phyloP scores from a whole-genome alignment of 129 eudicot genomes.

The Erigeron canadensis region DNA sequence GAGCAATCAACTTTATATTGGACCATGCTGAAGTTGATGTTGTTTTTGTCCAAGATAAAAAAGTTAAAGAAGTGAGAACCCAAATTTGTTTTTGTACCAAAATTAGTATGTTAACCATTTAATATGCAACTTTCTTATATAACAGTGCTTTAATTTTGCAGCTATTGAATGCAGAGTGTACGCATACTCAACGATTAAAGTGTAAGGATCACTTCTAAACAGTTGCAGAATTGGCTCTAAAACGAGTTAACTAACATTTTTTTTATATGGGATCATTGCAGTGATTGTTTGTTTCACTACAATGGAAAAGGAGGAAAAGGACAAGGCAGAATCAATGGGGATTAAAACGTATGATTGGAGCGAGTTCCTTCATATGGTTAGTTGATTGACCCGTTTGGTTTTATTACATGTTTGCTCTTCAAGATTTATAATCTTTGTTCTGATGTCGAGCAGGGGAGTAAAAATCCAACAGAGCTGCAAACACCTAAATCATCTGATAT shows the following conservation, averaged over 20 bases:
- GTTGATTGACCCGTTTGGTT: neutral
- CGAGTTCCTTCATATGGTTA: constrained; percentile 72
- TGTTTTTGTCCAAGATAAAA: constrained; percentile 80
- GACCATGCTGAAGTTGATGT: constrained; percentile 92
- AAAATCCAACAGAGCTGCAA: constrained; percentile 45
- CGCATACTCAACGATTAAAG: constrained; percentile 72
- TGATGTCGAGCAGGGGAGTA: constrained; percentile 53
- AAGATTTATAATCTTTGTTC: neutral
- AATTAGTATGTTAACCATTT: neutral
- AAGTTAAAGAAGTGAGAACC: constrained; percentile 77
- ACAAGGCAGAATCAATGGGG: constrained; percentile 55
- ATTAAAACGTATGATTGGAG: constrained; percentile 68
- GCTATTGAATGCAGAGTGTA: constrained; percentile 81
- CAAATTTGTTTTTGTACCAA: neutral
- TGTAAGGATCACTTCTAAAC: constrained; percentile 43
- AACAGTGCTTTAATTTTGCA: constrained; percentile 35
- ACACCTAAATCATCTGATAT: constrained; percentile 67
- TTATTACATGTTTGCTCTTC: neutral
- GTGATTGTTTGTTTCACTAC: constrained; percentile 88
- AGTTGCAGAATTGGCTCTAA: neutral
- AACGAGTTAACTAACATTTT: neutral
- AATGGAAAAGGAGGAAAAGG: constrained; percentile 57
- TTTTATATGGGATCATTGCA: constrained; percentile 34
- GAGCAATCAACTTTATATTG: constrained; percentile 78
- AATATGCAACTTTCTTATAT: constrained; percentile 2